A percentile compares a stretch with the other conserved stretches of the same genome.
Conservation (phyloP, 1,139 yeast genomes). For the Pichia sp. region DNA sequence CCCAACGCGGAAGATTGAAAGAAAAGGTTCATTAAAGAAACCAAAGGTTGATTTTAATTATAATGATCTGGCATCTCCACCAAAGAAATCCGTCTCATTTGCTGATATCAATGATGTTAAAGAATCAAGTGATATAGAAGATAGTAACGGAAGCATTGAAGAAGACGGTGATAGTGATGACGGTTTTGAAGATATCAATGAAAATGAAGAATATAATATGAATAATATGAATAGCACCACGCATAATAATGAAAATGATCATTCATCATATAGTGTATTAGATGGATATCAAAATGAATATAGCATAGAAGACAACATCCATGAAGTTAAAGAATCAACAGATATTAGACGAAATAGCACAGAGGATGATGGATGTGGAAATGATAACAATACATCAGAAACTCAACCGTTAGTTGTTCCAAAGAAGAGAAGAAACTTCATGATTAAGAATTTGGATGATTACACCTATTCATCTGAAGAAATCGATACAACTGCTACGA, state of each 20-base stretch:
- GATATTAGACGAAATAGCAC: neutral
- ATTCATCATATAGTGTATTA: slow-evolving; percentile 4
- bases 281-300: slow-evolving; percentile 5
- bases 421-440: slow-evolving; percentile 32
- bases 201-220: neutral
- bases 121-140: slow-evolving; percentile 9
- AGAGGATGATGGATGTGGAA: neutral
- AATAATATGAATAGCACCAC: too few species aligned
- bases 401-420: slow-evolving; percentile 39
- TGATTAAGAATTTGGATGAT: slow-evolving; percentile 32
- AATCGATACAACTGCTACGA: too few species aligned
- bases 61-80: slow-evolving; percentile 1
- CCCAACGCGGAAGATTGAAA: slow-evolving; percentile 16
- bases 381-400: slow-evolving; percentile 20
- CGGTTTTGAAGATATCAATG: neutral
- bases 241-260: neutral
- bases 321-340: slow-evolving; percentile 29
- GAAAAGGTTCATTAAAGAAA: slow-evolving; percentile 32
- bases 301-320: slow-evolving; percentile 12
- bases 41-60: slow-evolving; percentile 19
- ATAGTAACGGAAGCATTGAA: too few species aligned
- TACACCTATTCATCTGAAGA: slow-evolving; percentile 18
- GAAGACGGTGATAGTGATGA: neutral
- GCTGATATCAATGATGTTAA: slow-evolving; percentile 21
- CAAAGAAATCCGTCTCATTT: slow-evolving; percentile 32